Conservation (phyloP, 768 basidiomycete genomes). For the Leucogyrophana mollusca region DNA sequence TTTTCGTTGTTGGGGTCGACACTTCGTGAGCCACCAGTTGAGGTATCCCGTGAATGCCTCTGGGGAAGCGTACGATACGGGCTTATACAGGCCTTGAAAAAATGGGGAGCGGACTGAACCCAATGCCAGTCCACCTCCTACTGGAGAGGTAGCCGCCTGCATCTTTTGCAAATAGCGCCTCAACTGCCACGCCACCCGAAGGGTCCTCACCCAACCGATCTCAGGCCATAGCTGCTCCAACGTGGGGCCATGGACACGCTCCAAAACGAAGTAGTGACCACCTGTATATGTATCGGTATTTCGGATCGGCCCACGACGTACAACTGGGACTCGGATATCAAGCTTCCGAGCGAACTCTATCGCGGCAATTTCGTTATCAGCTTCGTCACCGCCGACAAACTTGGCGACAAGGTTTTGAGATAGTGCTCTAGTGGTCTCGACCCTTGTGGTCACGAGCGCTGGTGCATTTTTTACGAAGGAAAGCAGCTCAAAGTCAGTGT, state of each 20-base stretch:
- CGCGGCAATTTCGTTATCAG: conserved; percentile 1
- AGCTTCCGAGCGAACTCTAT: not conserved
- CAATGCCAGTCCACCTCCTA: too few relatives aligned
- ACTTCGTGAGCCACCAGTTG: too few relatives aligned
- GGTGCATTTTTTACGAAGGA: too few relatives aligned
- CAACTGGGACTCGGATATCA: conserved; percentile 1
- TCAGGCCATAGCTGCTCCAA: too few relatives aligned
- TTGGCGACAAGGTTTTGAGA: not conserved
- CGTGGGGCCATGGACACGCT: too few relatives aligned
- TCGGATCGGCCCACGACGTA: conserved; percentile 1
- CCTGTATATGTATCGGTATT: not conserved
- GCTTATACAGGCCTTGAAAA: too few relatives aligned
- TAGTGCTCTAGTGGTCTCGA: not conserved
- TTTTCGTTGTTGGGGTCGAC: too few relatives aligned
- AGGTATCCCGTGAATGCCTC: too few relatives aligned
- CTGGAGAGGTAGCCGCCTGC: too few relatives aligned
- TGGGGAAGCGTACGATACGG: too few relatives aligned
- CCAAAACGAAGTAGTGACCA: not conserved
- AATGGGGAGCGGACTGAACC: too few relatives aligned
- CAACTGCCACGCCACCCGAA: not conserved
- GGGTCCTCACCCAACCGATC: not conserved
- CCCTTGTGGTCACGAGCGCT: not conserved
- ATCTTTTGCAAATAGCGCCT: not conserved
- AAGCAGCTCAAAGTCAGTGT: too few relatives aligned
- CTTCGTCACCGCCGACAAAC: not conserved